Evolutionary conservation across 768 basidiomycete genomes (phyloP), one percentile per base, ranked within the genome.

Genomic region (Kwoniella heveanensis): DNA sequence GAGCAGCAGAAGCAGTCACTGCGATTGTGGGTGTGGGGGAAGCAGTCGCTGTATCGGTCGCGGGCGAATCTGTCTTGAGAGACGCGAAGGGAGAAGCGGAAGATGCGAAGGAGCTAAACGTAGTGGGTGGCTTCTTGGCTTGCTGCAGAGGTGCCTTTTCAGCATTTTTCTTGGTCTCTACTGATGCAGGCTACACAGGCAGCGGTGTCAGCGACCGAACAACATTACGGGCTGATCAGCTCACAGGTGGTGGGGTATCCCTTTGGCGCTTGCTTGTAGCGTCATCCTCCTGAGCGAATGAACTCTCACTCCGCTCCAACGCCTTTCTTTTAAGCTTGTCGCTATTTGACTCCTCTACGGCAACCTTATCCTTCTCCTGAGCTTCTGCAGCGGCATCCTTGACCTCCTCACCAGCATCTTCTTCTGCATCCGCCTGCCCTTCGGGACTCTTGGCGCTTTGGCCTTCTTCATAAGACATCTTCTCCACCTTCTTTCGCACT

Each of bases 401-500:
- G 21, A 12, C 46, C 24, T 36, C 49, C 32, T 5, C 27, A 22
- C 25, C 22, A 25, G 27, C n/a, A 13, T 44, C 36, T 22, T 36
- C 50, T 7, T 58, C 57, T 13, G 27, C 17, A n/a, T 4, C 27
- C 13, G 19, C 27, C 24, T 9, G 13, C 12, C 32, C 17, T 25
- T 10, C 27, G 4, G 30, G 59, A 32, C 32, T 10, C 37, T 39
- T 49, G n/a, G 22, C 24, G 4, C 12, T 15, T 29, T 60, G 32
- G 2, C 54, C 69, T 48, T 75, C 76, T 24, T 68, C 61, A 24
- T 67, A 70, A 8, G 60, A 65, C 77, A 78, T 72, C 55, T 73
- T 58, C 51, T 71, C 69, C 15, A 78, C 77, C 53, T 76, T 74
- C 44, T 68, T 54, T 39, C 77, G 56, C 15, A 78, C 77, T 56